Conservation (phyloP, 1,284 basidiomycete species). For the Bjerkandera adusta region DNA sequence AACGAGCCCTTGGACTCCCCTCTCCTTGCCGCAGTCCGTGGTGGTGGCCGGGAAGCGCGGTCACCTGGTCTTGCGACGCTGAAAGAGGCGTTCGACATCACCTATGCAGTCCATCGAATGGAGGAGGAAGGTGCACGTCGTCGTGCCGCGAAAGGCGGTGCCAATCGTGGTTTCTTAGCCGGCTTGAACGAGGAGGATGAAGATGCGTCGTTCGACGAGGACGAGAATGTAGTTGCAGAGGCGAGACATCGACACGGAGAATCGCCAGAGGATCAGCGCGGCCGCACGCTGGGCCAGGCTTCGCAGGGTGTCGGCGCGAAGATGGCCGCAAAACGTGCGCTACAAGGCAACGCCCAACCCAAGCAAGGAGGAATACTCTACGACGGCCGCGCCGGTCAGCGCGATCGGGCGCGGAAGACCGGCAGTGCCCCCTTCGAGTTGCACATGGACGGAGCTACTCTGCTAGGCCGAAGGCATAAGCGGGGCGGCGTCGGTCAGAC, state of each 20-base stretch:
- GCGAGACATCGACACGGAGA: constrained; percentile 39
- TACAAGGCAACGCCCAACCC: constrained; percentile 25
- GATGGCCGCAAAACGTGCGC: constrained; percentile 36
- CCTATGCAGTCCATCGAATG: constrained; percentile 99
- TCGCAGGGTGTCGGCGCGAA: constrained; percentile 37
- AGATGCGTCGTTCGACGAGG: constrained; percentile 54
- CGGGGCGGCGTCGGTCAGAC: constrained; percentile 28
- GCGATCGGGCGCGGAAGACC: constrained; percentile 50
- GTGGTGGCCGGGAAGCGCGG: constrained; percentile 79
- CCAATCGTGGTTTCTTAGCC: constrained; percentile 77
- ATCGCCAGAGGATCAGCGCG: constrained; percentile 6
- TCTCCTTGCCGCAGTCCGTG: constrained; percentile 77
- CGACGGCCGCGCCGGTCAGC: constrained; percentile 75
- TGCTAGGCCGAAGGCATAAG: constrained; percentile 72
- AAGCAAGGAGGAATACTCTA: constrained; percentile 40
- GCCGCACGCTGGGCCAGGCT: constrained; percentile 24
- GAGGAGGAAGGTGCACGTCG: constrained; percentile 94
- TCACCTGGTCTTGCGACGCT: constrained; percentile 91
- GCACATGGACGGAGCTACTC: constrained; percentile 79
- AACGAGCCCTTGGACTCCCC: constrained; percentile 85
- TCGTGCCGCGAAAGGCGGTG: constrained; percentile 79
- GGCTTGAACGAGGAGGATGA: constrained; percentile 95
- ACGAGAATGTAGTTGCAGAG: constrained; percentile 46
- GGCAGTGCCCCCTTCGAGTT: constrained; percentile 67
- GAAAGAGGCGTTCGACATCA: constrained; percentile 99